Conservation (phyloP, 1,284 basidiomycete genomes). For the Ustilago esculenta region DNA sequence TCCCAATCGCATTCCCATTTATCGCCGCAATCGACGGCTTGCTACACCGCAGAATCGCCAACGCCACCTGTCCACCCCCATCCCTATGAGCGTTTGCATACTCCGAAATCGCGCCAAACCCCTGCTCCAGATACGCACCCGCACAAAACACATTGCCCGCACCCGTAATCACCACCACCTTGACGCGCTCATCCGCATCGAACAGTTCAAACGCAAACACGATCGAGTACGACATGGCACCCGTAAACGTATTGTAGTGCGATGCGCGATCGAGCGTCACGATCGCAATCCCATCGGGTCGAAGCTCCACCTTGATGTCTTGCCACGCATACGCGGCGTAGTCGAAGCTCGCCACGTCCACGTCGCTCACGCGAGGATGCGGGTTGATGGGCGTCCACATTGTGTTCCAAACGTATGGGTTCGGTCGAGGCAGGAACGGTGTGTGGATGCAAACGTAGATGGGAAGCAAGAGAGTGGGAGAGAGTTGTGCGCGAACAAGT, state of each 20-base stretch:
- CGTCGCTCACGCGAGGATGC: conserved; percentile 40
- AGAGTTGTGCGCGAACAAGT: no score
- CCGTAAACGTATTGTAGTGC: conserved; percentile 52
- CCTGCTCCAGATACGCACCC: conserved; percentile 49
- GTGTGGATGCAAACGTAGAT: no score
- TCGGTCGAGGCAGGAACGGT: no score
- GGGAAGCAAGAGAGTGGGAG: no score
- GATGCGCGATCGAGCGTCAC: conserved; percentile 28
- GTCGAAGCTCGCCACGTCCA: conserved; percentile 31
- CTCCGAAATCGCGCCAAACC: conserved; percentile 44
- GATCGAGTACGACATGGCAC: conserved; percentile 41
- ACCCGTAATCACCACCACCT: conserved; percentile 51
- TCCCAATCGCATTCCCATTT: conserved; percentile 58
- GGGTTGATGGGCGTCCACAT: conserved; percentile 37
- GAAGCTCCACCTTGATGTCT: conserved; percentile 28
- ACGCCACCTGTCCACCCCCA: conserved; percentile 42
- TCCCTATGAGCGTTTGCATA: conserved; percentile 48
- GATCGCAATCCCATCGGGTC: conserved; percentile 33
- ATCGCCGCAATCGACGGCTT: conserved; percentile 57
- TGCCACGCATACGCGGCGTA: conserved; percentile 35
- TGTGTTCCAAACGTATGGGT: neutral
- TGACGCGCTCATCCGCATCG: conserved; percentile 53
- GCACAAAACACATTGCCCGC: conserved; percentile 55
- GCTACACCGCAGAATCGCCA: conserved; percentile 48
- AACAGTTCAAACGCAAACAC: conserved; percentile 57